Percentiles rank a stretch among this genome's conserved stretches.
Evolutionary conservation across 352 stramenopile genomes (phyloP).

Genomic region (Phytopythium oedochilum): DNA sequence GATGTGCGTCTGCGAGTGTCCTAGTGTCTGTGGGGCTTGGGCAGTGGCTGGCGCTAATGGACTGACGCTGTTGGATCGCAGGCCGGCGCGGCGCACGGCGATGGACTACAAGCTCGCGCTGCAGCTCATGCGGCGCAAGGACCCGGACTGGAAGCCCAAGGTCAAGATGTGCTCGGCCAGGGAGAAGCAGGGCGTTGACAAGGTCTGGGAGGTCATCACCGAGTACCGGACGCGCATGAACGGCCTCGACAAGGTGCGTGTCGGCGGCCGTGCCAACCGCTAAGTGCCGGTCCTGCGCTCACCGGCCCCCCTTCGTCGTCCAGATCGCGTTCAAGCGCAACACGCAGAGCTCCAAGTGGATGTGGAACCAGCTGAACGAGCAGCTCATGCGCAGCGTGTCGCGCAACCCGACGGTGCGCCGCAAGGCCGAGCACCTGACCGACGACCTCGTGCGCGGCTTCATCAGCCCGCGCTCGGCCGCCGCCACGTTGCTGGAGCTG

Average conservation of each 20-base stretch:
- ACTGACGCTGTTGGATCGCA: conserved; percentile 7
- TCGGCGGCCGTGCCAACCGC: too few species aligned
- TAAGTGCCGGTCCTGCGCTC: too few species aligned
- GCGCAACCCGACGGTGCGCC: conserved; percentile 31
- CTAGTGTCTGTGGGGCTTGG: too few species aligned
- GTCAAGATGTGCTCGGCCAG: conserved; percentile 71
- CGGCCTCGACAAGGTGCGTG: conserved; percentile 40
- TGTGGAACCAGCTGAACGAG: conserved; percentile 78
- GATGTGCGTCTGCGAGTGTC: conserved; percentile 30
- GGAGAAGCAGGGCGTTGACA: conserved; percentile 65
- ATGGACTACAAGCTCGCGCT: conserved; percentile 82
- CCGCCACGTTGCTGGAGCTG: conserved; percentile 49
- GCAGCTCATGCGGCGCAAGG: conserved; percentile 78
- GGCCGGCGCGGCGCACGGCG: conserved; percentile 62
- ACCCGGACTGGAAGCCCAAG: conserved; percentile 76
- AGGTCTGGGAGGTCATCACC: conserved; percentile 61
- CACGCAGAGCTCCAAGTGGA: conserved; percentile 71
- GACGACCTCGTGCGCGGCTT: conserved; percentile 58
- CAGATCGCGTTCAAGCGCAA: conserved; percentile 69
- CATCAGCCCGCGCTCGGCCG: conserved; percentile 60
- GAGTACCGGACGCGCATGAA: conserved; percentile 60
- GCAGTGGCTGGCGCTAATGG: background rate
- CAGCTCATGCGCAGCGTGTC: conserved; percentile 67
- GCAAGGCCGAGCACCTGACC: conserved; percentile 51
- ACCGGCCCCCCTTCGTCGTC: too few species aligned